Evolutionary conservation across 2,329 filamentous ascomycete genomes (phyloP).

Genomic region (Pseudocercospora fijiensis): DNA sequence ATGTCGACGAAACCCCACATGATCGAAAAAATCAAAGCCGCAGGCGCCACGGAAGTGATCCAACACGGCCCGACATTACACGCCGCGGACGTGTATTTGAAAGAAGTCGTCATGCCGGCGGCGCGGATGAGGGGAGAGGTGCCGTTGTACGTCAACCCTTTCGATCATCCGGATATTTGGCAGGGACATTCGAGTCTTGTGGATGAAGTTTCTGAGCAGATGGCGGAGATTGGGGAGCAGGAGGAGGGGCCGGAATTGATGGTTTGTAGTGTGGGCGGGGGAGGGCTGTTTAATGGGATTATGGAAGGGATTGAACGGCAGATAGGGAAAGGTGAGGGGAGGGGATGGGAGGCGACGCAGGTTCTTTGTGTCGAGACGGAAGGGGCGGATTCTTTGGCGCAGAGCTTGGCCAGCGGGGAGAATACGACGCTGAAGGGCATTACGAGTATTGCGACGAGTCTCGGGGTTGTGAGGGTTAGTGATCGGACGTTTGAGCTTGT

Average conservation of each 20-base stretch:
- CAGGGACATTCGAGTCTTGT: conserved; percentile 62
- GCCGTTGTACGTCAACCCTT: conserved; percentile 67
- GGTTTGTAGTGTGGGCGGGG: conserved; percentile 78
- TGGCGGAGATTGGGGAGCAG: conserved; percentile 38
- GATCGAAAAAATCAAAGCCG: conserved; percentile 66
- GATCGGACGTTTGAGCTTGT: conserved; percentile 67
- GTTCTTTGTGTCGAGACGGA: conserved; percentile 74
- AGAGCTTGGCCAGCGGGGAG: conserved; percentile 56
- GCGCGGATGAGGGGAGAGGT: conserved; percentile 42
- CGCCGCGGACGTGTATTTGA: conserved; percentile 67
- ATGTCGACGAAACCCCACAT: conserved; percentile 65
- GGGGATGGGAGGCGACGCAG: conserved; percentile 37
- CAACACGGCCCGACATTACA: conserved; percentile 67
- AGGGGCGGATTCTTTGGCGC: conserved; percentile 69
- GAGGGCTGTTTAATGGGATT: conserved; percentile 75
- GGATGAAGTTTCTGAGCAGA: conserved; percentile 49
- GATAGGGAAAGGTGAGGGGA: conserved; percentile 28
- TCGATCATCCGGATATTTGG: conserved; percentile 69
- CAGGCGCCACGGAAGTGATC: conserved; percentile 67
- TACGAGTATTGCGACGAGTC: conserved; percentile 70
- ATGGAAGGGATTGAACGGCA: conserved; percentile 65
- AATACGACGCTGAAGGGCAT: conserved; percentile 65
- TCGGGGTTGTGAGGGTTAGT: conserved; percentile 70
- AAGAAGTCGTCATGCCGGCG: conserved; percentile 54
- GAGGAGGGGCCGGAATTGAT: conserved; percentile 62